A percentile compares a stretch with the other conserved stretches of the same genome.
Conservation (phyloP, 352 stramenopile species). For the Pythium vanterpoolii region DNA sequence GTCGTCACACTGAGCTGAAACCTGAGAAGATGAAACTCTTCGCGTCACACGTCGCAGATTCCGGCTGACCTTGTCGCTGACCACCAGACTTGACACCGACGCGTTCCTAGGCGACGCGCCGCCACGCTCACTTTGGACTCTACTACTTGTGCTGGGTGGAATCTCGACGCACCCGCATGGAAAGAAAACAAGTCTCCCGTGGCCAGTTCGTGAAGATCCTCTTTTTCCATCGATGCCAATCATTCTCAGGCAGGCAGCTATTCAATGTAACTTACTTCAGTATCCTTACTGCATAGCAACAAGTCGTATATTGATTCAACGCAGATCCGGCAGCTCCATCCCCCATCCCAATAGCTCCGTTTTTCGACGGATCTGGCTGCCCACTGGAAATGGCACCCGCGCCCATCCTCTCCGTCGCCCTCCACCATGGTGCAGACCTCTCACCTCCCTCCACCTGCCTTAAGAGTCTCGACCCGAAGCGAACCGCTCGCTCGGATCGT, state of each 20-base stretch:
- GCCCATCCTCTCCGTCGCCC: no score
- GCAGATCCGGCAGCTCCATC: no score
- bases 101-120: neutral
- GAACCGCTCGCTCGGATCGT: no score
- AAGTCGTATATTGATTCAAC: no score
- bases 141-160: neutral
- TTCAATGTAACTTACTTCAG: neutral
- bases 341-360: no score
- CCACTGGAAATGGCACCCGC: no score
- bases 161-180: no score
- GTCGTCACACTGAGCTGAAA: neutral
- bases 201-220: neutral
- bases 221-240: neutral
- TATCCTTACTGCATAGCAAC: no score
- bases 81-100: neutral
- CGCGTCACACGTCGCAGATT: constrained; percentile 5
- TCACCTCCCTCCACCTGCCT: no score
- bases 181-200: neutral
- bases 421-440: no score
- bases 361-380: no score
- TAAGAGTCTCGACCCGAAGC: no score
- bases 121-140: neutral
- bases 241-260: neutral
- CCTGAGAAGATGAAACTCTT: neutral
- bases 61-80: neutral